Conservation (phyloP, 139 green algal species). For the Chlorella sp. region DNA sequence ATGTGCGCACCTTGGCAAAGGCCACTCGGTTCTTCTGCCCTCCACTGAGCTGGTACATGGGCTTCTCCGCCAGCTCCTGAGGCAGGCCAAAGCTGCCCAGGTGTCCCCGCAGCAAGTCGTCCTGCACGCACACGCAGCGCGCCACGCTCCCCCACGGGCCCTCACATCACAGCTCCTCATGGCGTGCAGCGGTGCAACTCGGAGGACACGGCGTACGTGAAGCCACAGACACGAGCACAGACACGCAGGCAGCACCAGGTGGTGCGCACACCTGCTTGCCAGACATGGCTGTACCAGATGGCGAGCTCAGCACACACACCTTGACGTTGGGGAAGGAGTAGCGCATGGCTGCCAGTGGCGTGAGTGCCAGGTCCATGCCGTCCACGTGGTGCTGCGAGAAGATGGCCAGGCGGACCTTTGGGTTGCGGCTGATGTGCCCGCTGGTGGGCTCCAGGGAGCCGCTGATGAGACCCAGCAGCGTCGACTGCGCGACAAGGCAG, state of each 20-base stretch:
- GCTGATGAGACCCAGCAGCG: constrained; percentile 81
- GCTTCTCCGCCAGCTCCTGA: constrained; percentile 65
- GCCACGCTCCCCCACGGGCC: too few relatives aligned
- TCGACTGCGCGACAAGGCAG: constrained; percentile 64
- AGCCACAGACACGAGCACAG: too few relatives aligned
- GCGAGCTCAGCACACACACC: too few relatives aligned
- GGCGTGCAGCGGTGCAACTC: too few relatives aligned
- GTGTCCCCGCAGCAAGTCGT: constrained; percentile 44
- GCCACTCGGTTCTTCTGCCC: constrained; percentile 91
- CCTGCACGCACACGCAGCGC: constrained; percentile 4
- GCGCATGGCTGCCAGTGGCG: constrained; percentile 40
- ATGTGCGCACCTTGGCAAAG: constrained; percentile 67
- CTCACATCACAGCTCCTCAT: too few relatives aligned
- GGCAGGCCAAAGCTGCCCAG: constrained; percentile 85
- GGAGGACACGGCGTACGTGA: too few relatives aligned
- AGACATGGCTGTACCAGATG: too few relatives aligned
- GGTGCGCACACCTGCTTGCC: too few relatives aligned
- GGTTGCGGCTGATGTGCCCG: constrained; percentile 53
- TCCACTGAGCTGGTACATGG: constrained; percentile 90
- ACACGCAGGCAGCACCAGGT: too few relatives aligned
- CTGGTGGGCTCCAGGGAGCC: constrained; percentile 54
- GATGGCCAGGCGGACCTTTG: constrained; percentile 74
- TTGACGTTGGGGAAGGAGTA: not conserved
- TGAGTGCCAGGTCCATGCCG: constrained; percentile 84
- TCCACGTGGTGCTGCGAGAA: constrained; percentile 98